Evolutionary conservation across 2,329 filamentous ascomycete genomes (phyloP), one percentile per base, ranked within the genome.

Genomic region (Aspergillus sp.): DNA sequence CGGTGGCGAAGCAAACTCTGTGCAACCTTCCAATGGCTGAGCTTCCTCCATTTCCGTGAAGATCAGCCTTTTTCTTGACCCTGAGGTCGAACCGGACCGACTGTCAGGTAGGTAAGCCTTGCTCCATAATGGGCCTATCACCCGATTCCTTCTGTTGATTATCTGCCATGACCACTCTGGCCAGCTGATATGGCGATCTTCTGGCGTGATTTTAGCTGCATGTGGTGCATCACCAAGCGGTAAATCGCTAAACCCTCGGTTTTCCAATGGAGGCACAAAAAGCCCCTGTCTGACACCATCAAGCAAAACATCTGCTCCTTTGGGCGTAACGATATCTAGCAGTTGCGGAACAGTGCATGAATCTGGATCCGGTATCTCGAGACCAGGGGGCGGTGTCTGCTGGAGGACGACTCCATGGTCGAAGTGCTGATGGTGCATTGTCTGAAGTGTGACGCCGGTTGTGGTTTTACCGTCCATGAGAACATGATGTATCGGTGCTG

Each of bases 401-500:
- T 80, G 76, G 22, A 98, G 74, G 7, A 96, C 78, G 2, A 74
- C 67, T 23, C 93, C 93, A 50, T 83, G 81, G 65, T 98, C 93
- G 63, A 97, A 96, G 42, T 76, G 69, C 13, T 73, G 70, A 2
- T 82, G 77, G 65, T 96, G 82, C 33, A 98, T 78, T 0, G 91
- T 97, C 67, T 98, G 93, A 22, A 98, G 74, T 0, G 87, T 86
- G 19, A 96, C 78, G 20, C 93, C 93, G 0, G 86, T 88, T 50
- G 73, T 69, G 1, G 61, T 60, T 47, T 81, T 74, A 10, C 77
- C 72, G 23, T 78, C 71, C 12, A 97, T 74, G 32, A 97, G 76
- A n/a, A 88, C 82, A 66, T 90, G 86, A 53, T 95, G 86, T 12
- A 98, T 76, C 0, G 93, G 93, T 2, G 93, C 88, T 9, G 93